A percentile compares a stretch with the other conserved stretches of the same genome.
Conservation (phyloP, 106 monocot genomes). For the Acorus gramineus region DNA sequence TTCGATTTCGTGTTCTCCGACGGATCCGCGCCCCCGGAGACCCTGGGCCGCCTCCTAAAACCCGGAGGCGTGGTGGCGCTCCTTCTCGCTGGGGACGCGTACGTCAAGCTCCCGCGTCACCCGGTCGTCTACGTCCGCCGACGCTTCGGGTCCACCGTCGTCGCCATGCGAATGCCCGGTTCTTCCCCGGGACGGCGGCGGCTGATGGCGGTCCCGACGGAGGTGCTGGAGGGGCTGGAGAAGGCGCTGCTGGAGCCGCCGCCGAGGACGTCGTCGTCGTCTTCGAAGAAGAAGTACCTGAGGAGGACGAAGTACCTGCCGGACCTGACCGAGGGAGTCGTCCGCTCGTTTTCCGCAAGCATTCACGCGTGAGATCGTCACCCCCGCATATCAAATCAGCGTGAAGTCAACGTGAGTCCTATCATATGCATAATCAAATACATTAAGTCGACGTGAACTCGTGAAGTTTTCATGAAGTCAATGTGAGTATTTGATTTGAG, state of each 20-base stretch:
- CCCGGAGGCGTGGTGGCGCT: conserved; percentile 39
- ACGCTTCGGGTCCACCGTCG: conserved; percentile 24
- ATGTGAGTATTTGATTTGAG: no score
- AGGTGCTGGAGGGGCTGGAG: conserved; percentile 42
- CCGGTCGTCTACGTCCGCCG: conserved; percentile 39
- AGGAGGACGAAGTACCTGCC: conserved; percentile 39
- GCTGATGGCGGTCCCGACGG: conserved; percentile 35
- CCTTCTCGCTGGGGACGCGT: conserved; percentile 10
- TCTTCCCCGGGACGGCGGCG: conserved; percentile 9
- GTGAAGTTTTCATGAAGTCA: no score
- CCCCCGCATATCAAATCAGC: no score
- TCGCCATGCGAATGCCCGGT: conserved; percentile 33
- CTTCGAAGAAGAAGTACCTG: conserved; percentile 3
- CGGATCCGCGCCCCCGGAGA: conserved; percentile 1
- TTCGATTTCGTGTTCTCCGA: conserved; percentile 30
- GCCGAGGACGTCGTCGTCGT: conserved; percentile 11
- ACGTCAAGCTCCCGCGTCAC: conserved; percentile 13
- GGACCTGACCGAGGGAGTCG: no score
- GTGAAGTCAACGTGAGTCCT: no score
- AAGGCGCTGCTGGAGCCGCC: conserved; percentile 55
- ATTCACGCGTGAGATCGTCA: no score
- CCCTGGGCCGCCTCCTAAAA: conserved; percentile 27
- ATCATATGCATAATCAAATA: no score
- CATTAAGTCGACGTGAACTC: no score
- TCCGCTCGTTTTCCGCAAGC: no score